phyloP scores from a whole-genome alignment of 2,329 filamentous ascomycete genomes.

The Furcasterigmium furcatum region DNA sequence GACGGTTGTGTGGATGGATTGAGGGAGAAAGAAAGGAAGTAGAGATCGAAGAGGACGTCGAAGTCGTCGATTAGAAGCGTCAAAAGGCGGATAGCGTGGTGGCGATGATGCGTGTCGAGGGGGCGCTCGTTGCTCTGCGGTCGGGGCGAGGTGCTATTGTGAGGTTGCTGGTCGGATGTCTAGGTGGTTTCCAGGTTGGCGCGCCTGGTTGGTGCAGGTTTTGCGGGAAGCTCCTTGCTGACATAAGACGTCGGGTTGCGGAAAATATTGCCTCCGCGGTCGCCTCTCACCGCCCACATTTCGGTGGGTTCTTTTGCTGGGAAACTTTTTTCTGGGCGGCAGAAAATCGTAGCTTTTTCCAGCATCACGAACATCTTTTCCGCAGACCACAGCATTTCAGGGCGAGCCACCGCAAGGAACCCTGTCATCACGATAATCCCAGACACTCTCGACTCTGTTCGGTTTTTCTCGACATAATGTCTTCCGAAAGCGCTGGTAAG shows the following conservation, averaged over 20 bases:
- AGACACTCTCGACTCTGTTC: neutral
- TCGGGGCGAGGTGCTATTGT: slow-evolving; percentile 3
- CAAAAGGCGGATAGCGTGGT: slow-evolving; percentile 7
- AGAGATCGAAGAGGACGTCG: neutral
- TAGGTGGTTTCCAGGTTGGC: slow-evolving; percentile 29
- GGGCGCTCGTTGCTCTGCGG: slow-evolving; percentile 10
- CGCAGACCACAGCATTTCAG: slow-evolving; percentile 26
- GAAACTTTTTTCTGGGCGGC: slow-evolving; percentile 12
- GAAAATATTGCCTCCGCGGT: neutral
- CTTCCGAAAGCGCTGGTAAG: slow-evolving; percentile 2
- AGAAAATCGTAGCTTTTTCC: slow-evolving; percentile 3
- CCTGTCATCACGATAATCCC: slow-evolving; percentile 30
- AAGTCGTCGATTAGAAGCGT: neutral
- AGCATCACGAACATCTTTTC: slow-evolving; percentile 5
- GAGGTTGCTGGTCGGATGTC: slow-evolving; percentile 25
- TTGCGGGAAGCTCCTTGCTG: slow-evolving; percentile 24
- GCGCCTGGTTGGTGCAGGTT: slow-evolving; percentile 34
- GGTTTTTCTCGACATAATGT: neutral
- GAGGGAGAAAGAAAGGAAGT: slow-evolving; percentile 9
- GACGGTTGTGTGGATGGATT: slow-evolving; percentile 28
- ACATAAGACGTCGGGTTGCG: neutral
- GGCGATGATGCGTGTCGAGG: slow-evolving; percentile 2
- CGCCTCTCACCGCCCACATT: neutral
- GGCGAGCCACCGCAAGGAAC: slow-evolving; percentile 63
- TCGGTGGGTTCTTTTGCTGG: no score